A percentile compares a stretch with the other conserved stretches of the same genome.
Conservation (phyloP, 805 yeast species). For the Yamadazyma paraphyllophila region DNA sequence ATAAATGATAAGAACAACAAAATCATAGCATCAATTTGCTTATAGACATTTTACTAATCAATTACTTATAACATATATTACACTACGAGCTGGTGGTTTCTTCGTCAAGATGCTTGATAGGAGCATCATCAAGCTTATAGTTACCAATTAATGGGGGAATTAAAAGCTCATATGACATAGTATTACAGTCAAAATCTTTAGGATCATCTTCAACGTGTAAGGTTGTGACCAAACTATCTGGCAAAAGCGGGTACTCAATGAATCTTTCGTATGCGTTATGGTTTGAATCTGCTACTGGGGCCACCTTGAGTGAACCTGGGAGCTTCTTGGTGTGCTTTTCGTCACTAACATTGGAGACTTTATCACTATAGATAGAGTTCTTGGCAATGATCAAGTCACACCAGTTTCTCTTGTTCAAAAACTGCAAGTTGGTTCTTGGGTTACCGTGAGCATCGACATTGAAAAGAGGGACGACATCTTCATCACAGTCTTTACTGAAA, state of each 20-base stretch:
- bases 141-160: constrained; percentile 57
- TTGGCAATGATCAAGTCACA: constrained; percentile 59
- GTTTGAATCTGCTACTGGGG: not conserved
- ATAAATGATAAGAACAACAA: too few species aligned
- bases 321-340: constrained; percentile 4
- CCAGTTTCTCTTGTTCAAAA: constrained; percentile 71
- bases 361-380: constrained; percentile 21
- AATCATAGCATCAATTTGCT: too few species aligned
- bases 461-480: constrained; percentile 79
- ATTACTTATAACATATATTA: not conserved
- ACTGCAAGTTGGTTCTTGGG: constrained; percentile 46
- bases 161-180: constrained; percentile 64
- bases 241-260: constrained; percentile 53
- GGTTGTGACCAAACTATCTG: constrained; percentile 61
- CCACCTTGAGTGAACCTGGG: constrained; percentile 12
- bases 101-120: constrained; percentile 30
- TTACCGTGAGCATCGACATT: constrained; percentile 54
- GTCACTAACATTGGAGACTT: constrained; percentile 10
- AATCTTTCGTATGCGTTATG: constrained; percentile 25
- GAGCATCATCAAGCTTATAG: constrained; percentile 27
- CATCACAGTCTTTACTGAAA: constrained; percentile 63
- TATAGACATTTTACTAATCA: too few species aligned
- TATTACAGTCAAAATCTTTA: constrained; percentile 44
- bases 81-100: not conserved
- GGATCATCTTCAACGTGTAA: constrained; percentile 71